Evolutionary conservation across 306 rosid genomes (phyloP).

Genomic region (Begonia loranthoides): DNA sequence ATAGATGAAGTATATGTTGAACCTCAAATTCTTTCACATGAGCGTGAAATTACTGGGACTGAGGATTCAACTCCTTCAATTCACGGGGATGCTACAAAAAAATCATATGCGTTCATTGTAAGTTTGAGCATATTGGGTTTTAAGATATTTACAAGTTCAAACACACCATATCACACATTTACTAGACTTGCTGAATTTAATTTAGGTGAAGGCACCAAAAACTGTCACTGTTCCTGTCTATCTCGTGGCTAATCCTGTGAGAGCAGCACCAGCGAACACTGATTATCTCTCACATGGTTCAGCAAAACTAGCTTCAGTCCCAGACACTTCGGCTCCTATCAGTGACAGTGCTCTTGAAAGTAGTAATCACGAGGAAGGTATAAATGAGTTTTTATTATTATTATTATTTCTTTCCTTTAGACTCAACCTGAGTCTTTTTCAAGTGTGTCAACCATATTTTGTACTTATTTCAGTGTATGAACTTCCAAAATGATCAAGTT

Average conservation of each 20-base stretch:
- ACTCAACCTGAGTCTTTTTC: not conserved
- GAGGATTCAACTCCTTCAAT: slow-evolving; percentile 37
- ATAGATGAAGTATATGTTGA: slow-evolving; percentile 53
- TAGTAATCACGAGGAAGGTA: slow-evolving; percentile 76
- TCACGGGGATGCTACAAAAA: slow-evolving; percentile 62
- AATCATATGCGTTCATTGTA: slow-evolving; percentile 88
- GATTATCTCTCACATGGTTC: slow-evolving; percentile 29
- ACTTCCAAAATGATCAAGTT: not conserved
- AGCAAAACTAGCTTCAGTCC: slow-evolving; percentile 35
- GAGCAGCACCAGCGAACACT: slow-evolving; percentile 35
- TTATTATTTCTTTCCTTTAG: slow-evolving; percentile 7
- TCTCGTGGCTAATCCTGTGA: slow-evolving; percentile 34
- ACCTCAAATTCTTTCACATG: slow-evolving; percentile 26
- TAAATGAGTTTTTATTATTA: not conserved
- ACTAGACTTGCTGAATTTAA: slow-evolving; percentile 18
- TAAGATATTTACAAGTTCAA: too few species aligned
- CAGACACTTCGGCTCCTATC: slow-evolving; percentile 40
- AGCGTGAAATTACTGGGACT: slow-evolving; percentile 24
- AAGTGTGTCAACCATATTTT: not conserved
- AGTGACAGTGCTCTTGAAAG: slow-evolving; percentile 50
- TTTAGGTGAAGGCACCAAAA: slow-evolving; percentile 57
- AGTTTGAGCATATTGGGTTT: slow-evolving; percentile 14
- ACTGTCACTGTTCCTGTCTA: slow-evolving; percentile 31
- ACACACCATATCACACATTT: not conserved
- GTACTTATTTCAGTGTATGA: not conserved